Evolutionary conservation across 345 rosid genomes (phyloP), one percentile per base, ranked within the genome.

Genomic region (Nephelium lappaceum): DNA sequence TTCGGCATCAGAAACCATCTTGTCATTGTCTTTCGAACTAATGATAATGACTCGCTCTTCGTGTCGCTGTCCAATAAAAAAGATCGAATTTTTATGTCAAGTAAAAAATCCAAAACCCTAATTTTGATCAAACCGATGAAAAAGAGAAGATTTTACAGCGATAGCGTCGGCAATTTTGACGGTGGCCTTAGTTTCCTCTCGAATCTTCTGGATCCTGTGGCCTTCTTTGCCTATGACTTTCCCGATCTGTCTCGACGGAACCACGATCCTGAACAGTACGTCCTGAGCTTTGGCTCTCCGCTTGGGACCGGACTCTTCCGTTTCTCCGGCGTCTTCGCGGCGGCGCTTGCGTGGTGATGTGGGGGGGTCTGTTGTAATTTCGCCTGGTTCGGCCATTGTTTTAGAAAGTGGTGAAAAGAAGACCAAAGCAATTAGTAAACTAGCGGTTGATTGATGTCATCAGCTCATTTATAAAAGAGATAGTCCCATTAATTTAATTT

Each of bases 21-120:
- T 43, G 5, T 87, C 93, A 39, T 69, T 82, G 24, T 86, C 93
- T 75, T 87, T 89, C 19, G 93, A 91, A 75, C 93, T 91, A 72
- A 89, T 86, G 62, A 91, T 91, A 12, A 91, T 89, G n/a, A 89
- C 95, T 4, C 95, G 90, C 74, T 91, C 95, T 85, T 91, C 93
- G 38, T 91, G 91, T 78, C 92, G 82, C 95, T 91, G 85, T 74
- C 63, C 27, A 77, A 51, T 27, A 39, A 66, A 38, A 64, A 21
- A 6, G 0, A 15, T 38, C 21, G 10, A 27, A 21, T 23, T 60
- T 60, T 9, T 16, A 67, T 36, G 23, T 25, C 25, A 25, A 16
- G 47, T 4, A 19, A 0, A 60, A 12, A 49, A 2, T 60, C 14
- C 11, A 39, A 19, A 67, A 58, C 63, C 65, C 71, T 73, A 79